Evolutionary conservation across 1,139 yeast species (phyloP).

Genomic region (Spathaspora sp.): DNA sequence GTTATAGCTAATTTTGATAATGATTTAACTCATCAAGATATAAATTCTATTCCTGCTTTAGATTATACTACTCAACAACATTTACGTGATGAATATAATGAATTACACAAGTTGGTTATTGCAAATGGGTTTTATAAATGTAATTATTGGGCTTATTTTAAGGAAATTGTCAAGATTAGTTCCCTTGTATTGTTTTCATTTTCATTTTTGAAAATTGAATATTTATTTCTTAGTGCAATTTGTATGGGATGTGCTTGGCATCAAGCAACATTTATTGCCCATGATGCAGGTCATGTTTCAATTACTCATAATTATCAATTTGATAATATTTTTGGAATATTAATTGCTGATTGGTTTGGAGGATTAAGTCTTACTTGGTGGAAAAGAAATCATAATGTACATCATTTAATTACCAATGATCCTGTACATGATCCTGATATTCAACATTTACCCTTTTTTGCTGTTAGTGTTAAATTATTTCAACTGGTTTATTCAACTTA

Average conservation of each 20-base stretch:
- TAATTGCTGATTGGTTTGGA: conserved; percentile 79
- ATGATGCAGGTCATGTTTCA: conserved; percentile 85
- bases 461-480: conserved; percentile 73
- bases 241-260: conserved; percentile 83
- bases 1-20: conserved; percentile 61
- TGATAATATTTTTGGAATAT: conserved; percentile 75
- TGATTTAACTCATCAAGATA: conserved; percentile 50
- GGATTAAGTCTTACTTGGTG: conserved; percentile 93
- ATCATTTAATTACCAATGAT: conserved; percentile 83
- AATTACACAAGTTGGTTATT: conserved; percentile 56
- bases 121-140: conserved; percentile 68
- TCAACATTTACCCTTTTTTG: conserved; percentile 89
- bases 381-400: conserved; percentile 91
- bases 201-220: conserved; percentile 45
- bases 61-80: conserved; percentile 65
- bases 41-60: conserved; percentile 57
- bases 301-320: conserved; percentile 77
- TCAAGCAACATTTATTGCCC: conserved; percentile 83
- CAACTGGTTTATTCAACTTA: conserved; percentile 74
- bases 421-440: conserved; percentile 94
- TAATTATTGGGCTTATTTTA: conserved; percentile 65
- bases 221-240: conserved; percentile 59
- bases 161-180: conserved; percentile 63
- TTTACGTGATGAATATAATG: conserved; percentile 58
- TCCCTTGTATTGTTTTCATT: conserved; percentile 52